These are phyloP conservation scores for Taphrina deformans DNA, from an alignment of 1,139 yeast genomes.

Conservation along the genomic window DNA sequence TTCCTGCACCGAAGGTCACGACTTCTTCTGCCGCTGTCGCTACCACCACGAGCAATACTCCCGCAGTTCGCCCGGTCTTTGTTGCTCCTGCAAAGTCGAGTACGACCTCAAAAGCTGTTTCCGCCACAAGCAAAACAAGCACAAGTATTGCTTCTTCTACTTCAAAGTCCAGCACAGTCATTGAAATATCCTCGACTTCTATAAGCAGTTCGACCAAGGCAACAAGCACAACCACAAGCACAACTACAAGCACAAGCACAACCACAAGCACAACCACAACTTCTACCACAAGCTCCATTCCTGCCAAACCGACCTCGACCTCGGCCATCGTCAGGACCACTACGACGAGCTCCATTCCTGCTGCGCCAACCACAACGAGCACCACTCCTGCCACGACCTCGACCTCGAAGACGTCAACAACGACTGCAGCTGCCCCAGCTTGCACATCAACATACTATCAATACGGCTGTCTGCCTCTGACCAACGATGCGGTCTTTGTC, in stretches of 20 bases:
- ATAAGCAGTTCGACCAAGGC: constrained; percentile 8
- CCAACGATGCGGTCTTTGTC: constrained; percentile 41
- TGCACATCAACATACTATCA: constrained; percentile 38
- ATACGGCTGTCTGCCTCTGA: constrained; percentile 20
- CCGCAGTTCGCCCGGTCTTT: background rate
- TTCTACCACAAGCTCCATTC: constrained; percentile 20
- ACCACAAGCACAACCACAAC: background rate
- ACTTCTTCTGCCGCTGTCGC: background rate
- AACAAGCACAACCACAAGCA: background rate
- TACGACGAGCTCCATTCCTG: constrained; percentile 30
- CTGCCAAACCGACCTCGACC: constrained; percentile 36
- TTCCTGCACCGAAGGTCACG: background rate
- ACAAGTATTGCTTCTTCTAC: background rate
- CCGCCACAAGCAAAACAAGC: background rate
- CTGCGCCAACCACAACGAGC: constrained; percentile 30
- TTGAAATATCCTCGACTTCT: constrained; percentile 35
- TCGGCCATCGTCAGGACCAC: constrained; percentile 7
- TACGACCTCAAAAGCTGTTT: background rate
- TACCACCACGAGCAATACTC: background rate
- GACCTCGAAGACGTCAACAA: constrained; percentile 26
- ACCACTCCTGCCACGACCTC: constrained; percentile 34
- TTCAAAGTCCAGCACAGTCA: constrained; percentile 3
- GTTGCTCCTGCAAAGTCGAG: background rate
- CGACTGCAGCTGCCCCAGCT: constrained; percentile 38
- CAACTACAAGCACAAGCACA: background rate